A percentile compares a stretch with the other conserved stretches of the same genome.
These are phyloP conservation scores for Cyberlindnera subsufficiens DNA, from an alignment of 805 yeast genomes.

Conservation along the genomic window DNA sequence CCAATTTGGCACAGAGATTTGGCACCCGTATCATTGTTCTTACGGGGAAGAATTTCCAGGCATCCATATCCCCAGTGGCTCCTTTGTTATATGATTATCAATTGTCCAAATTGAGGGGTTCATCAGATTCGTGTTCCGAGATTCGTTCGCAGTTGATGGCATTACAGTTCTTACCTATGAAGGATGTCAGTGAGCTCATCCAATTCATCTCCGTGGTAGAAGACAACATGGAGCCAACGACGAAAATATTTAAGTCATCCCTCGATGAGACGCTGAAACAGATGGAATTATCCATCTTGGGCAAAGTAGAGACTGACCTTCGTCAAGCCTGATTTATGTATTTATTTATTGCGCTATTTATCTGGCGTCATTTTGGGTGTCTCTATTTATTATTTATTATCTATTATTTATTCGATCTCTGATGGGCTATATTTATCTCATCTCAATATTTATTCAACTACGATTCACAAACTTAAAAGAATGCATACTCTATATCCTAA, in stretches of 20 bases:
- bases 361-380: neutral
- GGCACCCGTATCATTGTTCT: conserved; percentile 16
- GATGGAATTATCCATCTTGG: conserved; percentile 19
- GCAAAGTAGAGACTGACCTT: conserved; percentile 12
- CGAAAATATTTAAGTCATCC: neutral
- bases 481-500: too few species aligned
- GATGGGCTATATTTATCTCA: neutral
- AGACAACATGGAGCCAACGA: neutral
- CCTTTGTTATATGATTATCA: conserved; percentile 8
- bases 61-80: conserved; percentile 16
- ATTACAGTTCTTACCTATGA: conserved; percentile 8
- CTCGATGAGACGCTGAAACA: conserved; percentile 10
- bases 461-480: too few species aligned
- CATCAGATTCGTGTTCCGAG: conserved; percentile 6
- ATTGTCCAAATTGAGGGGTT: conserved; percentile 5
- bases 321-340: conserved; percentile 1
- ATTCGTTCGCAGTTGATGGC: neutral
- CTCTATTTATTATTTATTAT: neutral
- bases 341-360: conserved; percentile 1
- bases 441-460: neutral
- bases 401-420: too few species aligned
- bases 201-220: conserved; percentile 1
- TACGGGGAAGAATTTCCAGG: conserved; percentile 11
- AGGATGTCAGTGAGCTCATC: conserved; percentile 3
- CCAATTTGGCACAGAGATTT: conserved; percentile 12